Base-by-base conservation (phyloP, 1,284 basidiomycete genomes). In the Spongispora temasekensis region DNA sequence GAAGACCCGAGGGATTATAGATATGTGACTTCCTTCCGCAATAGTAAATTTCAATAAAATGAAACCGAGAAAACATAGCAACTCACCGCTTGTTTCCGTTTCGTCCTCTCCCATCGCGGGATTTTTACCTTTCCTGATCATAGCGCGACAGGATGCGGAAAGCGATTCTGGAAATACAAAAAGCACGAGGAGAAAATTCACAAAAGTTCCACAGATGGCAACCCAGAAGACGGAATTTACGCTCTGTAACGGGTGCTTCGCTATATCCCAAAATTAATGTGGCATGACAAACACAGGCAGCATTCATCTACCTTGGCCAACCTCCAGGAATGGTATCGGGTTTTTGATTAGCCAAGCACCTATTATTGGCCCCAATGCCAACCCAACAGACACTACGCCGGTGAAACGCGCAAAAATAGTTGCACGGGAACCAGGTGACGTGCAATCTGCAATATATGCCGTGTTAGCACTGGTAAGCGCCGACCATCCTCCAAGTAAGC, bases 401-500 rank as follows among this genome's bases (percentile, higher is more conserved):
- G 83, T 82, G 68, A 95, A 89, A 23, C 91, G 86, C 25, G 91
- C 89, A 77, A 94, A 95, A 40, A 92, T 85, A 34, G 87, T 84
- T 1, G 93, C 87, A 53, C 93, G 84, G 23, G 91, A 93, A 50
- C 93, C 93, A 59, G 89, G 83, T 4, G 91, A 91, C 2, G 94
- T 95, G 70, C 91, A 91, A 70, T 96, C 93, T 17, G 89, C 90
- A 53, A 94, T 80, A 72, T 95, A 98, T 1, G 95, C 93, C 32
- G 91, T 88, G 44, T 88, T 87, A 0, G 91, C 88, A 3, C 90
- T 88, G 61, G 89, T 85, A 12, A 95, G 77, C 1, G 93, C 90
- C 6, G 90, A 85, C 82, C 90, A 91, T n/a, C 95, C 93, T 25
- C 95, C 95, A 5, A 95, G 80, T 3, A 89, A 71, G 17, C 95